Evolutionary conservation across 179 eudicot species (phyloP).

Genomic region (Beta macrorhiza): DNA sequence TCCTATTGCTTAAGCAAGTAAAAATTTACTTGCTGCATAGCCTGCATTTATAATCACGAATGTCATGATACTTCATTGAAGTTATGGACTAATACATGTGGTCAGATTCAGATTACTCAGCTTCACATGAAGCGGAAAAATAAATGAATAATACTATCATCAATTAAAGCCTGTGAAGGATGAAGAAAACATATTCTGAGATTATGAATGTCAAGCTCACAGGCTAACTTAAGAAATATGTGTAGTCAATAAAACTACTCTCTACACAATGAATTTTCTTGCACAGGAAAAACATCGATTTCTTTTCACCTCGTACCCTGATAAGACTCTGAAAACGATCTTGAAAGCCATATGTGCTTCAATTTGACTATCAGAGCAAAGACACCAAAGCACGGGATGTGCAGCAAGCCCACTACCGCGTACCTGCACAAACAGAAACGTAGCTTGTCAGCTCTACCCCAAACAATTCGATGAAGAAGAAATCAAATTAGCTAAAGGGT

Average conservation of each 20-base stretch:
- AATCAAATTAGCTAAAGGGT: neutral
- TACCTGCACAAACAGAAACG: constrained; percentile 54
- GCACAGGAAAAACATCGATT: neutral
- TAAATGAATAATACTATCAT: neutral
- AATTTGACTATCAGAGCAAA: constrained; percentile 55
- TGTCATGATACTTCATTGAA: neutral
- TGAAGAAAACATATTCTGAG: neutral
- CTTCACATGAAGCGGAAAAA: neutral
- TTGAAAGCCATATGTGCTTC: constrained; percentile 51
- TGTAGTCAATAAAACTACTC: neutral
- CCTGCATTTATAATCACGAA: neutral
- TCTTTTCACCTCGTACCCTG: constrained; percentile 31
- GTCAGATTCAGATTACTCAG: neutral
- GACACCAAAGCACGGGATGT: constrained; percentile 64
- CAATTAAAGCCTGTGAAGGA: constrained; percentile 19
- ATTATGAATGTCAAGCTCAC: constrained; percentile 15
- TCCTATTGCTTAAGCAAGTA: neutral
- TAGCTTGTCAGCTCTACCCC: neutral
- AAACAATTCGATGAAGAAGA: neutral
- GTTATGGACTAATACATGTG: neutral
- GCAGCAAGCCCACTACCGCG: constrained; percentile 61
- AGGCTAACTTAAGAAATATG: neutral
- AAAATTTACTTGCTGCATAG: neutral
- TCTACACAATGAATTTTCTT: neutral
- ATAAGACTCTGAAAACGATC: constrained; percentile 37